phyloP scores from a whole-genome alignment of 2,329 filamentous ascomycete species.

The Beauveria medogensis region DNA sequence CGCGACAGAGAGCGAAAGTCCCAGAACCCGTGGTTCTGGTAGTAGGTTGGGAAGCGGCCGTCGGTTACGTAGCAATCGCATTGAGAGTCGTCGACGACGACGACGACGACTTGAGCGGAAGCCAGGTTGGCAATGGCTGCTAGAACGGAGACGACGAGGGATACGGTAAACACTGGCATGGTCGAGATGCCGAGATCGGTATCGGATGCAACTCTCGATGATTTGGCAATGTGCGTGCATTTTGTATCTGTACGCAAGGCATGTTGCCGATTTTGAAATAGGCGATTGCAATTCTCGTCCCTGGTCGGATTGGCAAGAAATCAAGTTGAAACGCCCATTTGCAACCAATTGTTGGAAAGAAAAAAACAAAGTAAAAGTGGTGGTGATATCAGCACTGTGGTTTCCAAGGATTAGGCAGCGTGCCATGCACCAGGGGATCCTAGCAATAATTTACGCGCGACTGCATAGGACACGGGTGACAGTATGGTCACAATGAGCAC shows the following conservation, averaged over 20 bases:
- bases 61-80: constrained; percentile 25
- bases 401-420: not conserved
- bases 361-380: not conserved
- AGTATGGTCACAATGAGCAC: too few species aligned
- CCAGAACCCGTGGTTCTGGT: constrained; percentile 19
- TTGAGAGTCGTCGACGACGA: constrained; percentile 6
- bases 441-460: not conserved
- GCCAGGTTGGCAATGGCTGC: not conserved
- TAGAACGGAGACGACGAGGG: not conserved
- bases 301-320: not conserved
- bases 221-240: too few species aligned
- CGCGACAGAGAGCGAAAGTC: constrained; percentile 24
- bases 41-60: constrained; percentile 19
- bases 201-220: not conserved
- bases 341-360: not conserved
- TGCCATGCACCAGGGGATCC: not conserved
- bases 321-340: not conserved
- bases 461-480: too few species aligned
- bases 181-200: not conserved
- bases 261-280: not conserved
- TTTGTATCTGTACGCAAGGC: not conserved
- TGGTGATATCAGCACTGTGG: not conserved
- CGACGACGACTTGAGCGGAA: not conserved
- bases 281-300: not conserved
- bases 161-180: not conserved